Base-by-base conservation (phyloP, 2,329 filamentous ascomycete species). In the Phialemonium atrogriseum region DNA sequence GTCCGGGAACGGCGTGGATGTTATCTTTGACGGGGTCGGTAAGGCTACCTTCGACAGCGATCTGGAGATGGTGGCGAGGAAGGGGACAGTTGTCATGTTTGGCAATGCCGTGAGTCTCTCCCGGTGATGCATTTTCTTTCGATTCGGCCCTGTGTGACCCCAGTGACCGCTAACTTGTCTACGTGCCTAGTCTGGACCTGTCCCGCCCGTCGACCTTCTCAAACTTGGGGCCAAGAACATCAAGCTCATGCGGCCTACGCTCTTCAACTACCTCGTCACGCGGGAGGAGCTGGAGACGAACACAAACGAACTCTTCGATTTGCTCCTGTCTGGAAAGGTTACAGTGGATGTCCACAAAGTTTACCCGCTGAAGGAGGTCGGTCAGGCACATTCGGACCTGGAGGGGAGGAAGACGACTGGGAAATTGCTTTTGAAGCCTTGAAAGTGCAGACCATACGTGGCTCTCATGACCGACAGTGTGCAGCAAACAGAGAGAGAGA, bases 1-100 rank as follows among this genome's bases (percentile, higher is more conserved):
- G 0, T 72, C 66, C 2, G 80, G 80, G 0, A 61, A 76, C 37
- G 88, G 88, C 7, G 78, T 81, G 3, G 72, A 76, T 41, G 85
- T 80, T 8, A 80, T 94, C 17, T 93, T 86, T 51, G 87, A 94
- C 52, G 83, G 84, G 5, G 84, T 94, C 3, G 88, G 87, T 10
- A 85, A 85, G 61, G 69, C 70, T 29, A 94, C 88, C 0, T 94
- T 91, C 59, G 84, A 94, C 44, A 67, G 73, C 13, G 81, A 80
- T 47, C 54, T 94, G 41, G 75, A 87, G 42, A 72, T 77, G 45
- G 68, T 89, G 33, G 82, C 79, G 44, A 57, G 78, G 41, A 93
- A 93, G 63, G 88, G 86, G 5, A 80, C 68, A 2, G 59, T 94
- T 47, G 69, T 86, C 16, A 80, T 75, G 29, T 93, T 88, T 58